Conservation (phyloP, 148 eudicot species). For the Persicaria maculosa region DNA sequence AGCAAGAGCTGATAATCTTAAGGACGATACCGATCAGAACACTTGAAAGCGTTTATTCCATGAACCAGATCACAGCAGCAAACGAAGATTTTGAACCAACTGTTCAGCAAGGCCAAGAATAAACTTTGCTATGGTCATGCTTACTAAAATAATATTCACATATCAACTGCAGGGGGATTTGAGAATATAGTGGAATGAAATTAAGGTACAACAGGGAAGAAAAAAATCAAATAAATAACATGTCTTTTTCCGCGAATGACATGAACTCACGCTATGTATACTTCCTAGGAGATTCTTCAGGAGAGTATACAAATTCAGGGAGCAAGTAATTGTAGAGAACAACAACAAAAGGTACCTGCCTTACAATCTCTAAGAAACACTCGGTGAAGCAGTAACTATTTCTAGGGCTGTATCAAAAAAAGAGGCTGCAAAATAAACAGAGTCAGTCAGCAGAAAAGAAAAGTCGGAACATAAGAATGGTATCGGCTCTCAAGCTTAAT, state of each 20-base stretch:
- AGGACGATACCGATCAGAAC: too few relatives aligned
- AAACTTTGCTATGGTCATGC: too few relatives aligned
- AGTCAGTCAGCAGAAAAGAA: background rate
- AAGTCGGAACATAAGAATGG: background rate
- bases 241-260: background rate
- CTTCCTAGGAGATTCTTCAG: background rate
- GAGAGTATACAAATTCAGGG: background rate
- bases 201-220: background rate
- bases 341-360: background rate
- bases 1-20: too few relatives aligned
- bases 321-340: background rate
- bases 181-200: background rate
- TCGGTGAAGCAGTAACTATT: background rate
- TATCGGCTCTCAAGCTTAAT: background rate
- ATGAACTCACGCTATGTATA: background rate
- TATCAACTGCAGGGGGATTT: background rate
- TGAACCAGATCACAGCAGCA: too few relatives aligned
- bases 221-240: background rate
- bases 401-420: conserved; percentile 30
- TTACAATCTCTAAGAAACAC: background rate
- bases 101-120: too few relatives aligned
- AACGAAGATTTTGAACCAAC: too few relatives aligned
- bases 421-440: conserved; percentile 36
- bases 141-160: background rate
- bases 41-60: too few relatives aligned